Base-by-base conservation (phyloP, 306 rosid species). In the Hippophae gyantsensis region DNA sequence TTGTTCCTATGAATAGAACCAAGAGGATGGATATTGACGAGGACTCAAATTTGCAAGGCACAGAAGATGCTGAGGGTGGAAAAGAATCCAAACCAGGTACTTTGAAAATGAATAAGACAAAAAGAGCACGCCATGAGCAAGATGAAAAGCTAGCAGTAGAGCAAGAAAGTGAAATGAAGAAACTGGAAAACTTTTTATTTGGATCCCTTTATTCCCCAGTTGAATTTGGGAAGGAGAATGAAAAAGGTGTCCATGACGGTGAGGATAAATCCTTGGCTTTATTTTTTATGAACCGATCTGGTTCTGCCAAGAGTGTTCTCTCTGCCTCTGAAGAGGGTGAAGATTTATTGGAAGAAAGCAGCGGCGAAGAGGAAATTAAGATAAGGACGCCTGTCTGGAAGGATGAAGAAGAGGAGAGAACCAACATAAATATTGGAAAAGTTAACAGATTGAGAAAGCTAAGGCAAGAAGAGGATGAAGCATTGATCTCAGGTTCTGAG, bases 381-480 rank as follows among this genome's bases (percentile, higher is more conserved):
- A 63, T 50, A 61, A 83, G 87, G 71, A 90, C 81, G 70, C 83
- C 96, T 3, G 96, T 72, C 6, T 90, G 96, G 98, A 79, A 68
- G 52, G 98, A 87, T 54, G 96, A 82, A 13, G 98, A 87, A 83
- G 98, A 90, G 76, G 83, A 80, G 64, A 75, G 58, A 42, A 56
- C 81, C 58, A 60, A 70, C 0, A 73, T 90, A 5, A 79, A 85
- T 79, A 85, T 87, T 56, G 78, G 86, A 54, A 76, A 48, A 41
- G 89, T 85, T 60, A 81, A 74, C 54, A 83, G 96, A 46, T 77
- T 87, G 51, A 87, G 98, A 72, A 90, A 90, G 65, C 58, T 87
- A 84, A 87, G 95, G 75, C 87, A 81, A 74, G 87, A 78, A 60
- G 92, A 83, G 75, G 84, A 78, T n/a, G 92, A 86, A 84, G 72